Conservation (phyloP, 495 filamentous ascomycete species). For the Elasticomyces elasticus region DNA sequence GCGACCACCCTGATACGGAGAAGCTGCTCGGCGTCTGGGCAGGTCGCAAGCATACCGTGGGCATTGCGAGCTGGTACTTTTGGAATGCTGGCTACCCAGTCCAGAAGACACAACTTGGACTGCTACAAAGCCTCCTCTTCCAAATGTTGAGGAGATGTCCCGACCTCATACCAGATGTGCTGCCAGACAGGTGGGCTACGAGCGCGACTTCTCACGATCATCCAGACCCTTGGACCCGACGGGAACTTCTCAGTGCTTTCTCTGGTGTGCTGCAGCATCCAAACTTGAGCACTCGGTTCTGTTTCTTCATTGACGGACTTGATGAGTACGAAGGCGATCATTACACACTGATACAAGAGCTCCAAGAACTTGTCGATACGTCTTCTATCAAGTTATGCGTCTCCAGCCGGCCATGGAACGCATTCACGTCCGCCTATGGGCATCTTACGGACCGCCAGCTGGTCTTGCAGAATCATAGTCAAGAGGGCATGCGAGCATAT, state of each 20-base stretch:
- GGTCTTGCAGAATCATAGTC: constrained; percentile 1
- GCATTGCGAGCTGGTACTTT: constrained; percentile 27
- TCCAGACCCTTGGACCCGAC: background rate
- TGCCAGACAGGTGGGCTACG: background rate
- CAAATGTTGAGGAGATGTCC: constrained; percentile 28
- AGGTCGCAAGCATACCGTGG: background rate
- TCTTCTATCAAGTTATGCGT: constrained; percentile 15
- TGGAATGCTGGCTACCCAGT: constrained; percentile 34
- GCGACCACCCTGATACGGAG: background rate
- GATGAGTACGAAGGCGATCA: constrained; percentile 19
- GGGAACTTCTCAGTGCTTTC: background rate
- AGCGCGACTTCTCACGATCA: background rate
- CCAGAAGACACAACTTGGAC: constrained; percentile 37
- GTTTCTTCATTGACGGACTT: constrained; percentile 18
- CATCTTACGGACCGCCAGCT: background rate
- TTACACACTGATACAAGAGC: background rate
- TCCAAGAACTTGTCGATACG: background rate
- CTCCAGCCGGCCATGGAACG: constrained; percentile 18
- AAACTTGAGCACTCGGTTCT: background rate
- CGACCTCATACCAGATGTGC: constrained; percentile 3
- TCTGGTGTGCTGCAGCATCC: background rate
- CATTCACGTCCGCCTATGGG: constrained; percentile 5
- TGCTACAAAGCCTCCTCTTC: constrained; percentile 33
- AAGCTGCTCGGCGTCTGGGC: constrained; percentile 1
- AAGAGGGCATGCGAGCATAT: constrained; percentile 7